Evolutionary conservation across 2,329 filamentous ascomycete genomes (phyloP).

Genomic region (Diplocarpon rosae): DNA sequence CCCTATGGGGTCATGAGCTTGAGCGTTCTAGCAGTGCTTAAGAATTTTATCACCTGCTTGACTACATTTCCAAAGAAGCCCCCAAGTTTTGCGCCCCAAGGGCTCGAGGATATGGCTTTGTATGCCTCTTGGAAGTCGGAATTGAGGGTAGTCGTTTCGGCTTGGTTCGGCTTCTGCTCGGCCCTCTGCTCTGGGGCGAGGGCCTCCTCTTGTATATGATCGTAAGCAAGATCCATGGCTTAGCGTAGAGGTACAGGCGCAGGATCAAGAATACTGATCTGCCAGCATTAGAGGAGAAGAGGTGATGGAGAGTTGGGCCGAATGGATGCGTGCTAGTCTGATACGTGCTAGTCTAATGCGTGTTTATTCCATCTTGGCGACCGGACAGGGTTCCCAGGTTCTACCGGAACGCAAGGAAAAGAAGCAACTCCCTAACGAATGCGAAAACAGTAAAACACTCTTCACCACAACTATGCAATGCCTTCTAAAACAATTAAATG

Average conservation of each 20-base stretch:
- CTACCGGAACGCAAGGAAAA: too few species aligned
- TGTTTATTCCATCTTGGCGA: too few species aligned
- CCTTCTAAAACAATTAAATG: too few species aligned
- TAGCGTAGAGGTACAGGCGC: background rate
- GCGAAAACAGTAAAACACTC: too few species aligned
- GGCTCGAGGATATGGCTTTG: constrained; percentile 80
- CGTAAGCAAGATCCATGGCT: constrained; percentile 90
- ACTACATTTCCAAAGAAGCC: constrained; percentile 86
- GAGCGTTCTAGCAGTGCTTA: background rate
- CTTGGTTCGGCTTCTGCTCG: constrained; percentile 35
- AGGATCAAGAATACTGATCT: constrained; percentile 1
- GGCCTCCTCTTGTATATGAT: constrained; percentile 83
- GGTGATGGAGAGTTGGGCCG: background rate
- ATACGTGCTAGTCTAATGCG: too few species aligned
- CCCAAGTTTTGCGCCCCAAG: constrained; percentile 82
- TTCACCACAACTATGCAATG: too few species aligned
- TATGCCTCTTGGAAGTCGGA: constrained; percentile 90
- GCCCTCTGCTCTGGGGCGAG: constrained; percentile 42
- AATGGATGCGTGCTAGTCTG: too few species aligned
- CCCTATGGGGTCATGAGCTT: constrained; percentile 39
- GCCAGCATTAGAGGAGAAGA: constrained; percentile 3
- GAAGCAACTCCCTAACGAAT: too few species aligned
- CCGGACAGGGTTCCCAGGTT: too few species aligned
- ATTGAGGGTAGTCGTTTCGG: constrained; percentile 53
- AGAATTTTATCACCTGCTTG: constrained; percentile 59